Conservation (phyloP, 2,329 filamentous ascomycete species). For the Nigrospora oryzae region DNA sequence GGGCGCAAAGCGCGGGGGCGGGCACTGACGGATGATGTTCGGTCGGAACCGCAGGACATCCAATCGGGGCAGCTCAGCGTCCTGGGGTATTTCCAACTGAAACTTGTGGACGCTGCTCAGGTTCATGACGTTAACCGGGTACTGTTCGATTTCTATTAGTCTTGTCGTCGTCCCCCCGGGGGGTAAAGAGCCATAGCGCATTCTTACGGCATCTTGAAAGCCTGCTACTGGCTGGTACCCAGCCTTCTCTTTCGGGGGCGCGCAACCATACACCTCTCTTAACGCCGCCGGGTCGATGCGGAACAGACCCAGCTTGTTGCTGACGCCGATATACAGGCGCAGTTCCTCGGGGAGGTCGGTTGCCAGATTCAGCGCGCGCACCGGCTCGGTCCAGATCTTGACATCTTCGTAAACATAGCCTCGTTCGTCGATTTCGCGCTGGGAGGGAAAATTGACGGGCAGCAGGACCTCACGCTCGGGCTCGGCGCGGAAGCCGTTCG, state of each 20-base stretch:
- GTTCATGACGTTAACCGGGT: constrained; percentile 62
- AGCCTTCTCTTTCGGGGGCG: constrained; percentile 46
- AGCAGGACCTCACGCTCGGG: constrained; percentile 59
- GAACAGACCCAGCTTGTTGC: constrained; percentile 59
- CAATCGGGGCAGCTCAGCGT: constrained; percentile 38
- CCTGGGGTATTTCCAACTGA: constrained; percentile 45
- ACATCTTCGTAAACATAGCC: constrained; percentile 55
- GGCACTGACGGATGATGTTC: constrained; percentile 57
- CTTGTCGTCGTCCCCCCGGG: neutral
- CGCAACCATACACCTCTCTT: constrained; percentile 51
- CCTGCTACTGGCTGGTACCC: constrained; percentile 59
- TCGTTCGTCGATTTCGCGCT: constrained; percentile 45
- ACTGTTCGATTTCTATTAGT: constrained; percentile 30
- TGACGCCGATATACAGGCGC: constrained; percentile 56
- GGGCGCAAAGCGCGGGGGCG: neutral
- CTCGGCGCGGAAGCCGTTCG: constrained; percentile 35
- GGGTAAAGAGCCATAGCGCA: too few species aligned
- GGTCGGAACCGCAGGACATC: constrained; percentile 59
- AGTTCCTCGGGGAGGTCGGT: constrained; percentile 54
- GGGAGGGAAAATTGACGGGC: constrained; percentile 53
- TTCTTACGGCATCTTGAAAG: constrained; percentile 62
- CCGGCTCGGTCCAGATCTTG: constrained; percentile 54
- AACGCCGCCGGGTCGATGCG: constrained; percentile 50
- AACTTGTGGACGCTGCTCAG: constrained; percentile 55
- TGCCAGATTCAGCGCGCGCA: constrained; percentile 47